phyloP scores from a whole-genome alignment of 257 asterid species.

The Lavandula angustifolia region DNA sequence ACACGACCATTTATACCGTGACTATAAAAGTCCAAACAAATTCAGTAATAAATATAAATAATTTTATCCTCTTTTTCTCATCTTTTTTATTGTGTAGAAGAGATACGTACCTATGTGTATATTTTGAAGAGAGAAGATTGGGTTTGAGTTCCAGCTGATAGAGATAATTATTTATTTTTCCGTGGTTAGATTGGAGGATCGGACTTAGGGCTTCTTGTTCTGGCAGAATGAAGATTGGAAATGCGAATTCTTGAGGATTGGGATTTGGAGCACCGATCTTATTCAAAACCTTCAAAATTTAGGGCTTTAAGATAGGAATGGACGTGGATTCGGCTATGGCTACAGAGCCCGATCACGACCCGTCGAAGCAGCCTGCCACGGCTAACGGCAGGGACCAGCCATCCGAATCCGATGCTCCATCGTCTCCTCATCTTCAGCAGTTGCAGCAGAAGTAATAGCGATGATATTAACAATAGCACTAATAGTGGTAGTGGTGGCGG shows the following conservation, averaged over 20 bases:
- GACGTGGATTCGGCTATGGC: slow-evolving; percentile 83
- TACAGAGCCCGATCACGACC: slow-evolving; percentile 75
- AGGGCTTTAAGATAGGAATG: slow-evolving; percentile 62
- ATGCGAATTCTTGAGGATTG: slow-evolving; percentile 49
- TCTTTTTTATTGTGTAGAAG: neutral
- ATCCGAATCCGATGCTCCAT: slow-evolving; percentile 45
- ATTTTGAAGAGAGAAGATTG: slow-evolving; percentile 12
- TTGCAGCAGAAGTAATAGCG: slow-evolving; percentile 42
- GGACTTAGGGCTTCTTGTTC: slow-evolving; percentile 43
- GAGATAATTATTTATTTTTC: neutral
- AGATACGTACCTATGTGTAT: neutral
- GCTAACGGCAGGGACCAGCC: slow-evolving; percentile 40
- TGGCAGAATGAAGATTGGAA: slow-evolving; percentile 45
- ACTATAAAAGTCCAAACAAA: neutral
- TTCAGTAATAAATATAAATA: neutral
- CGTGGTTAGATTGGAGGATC: slow-evolving; percentile 25
- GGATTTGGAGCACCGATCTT: slow-evolving; percentile 55
- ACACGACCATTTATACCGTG: slow-evolving; percentile 25
- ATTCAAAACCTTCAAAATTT: slow-evolving; percentile 38
- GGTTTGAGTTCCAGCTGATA: slow-evolving; percentile 10
- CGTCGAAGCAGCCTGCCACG: slow-evolving; percentile 54
- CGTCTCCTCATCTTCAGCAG: slow-evolving; percentile 32
- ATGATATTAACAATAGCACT: slow-evolving; percentile 38
- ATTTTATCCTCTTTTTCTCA: slow-evolving; percentile 17
- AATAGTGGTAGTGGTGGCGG: slow-evolving; percentile 38